These are phyloP conservation scores for Candida methanosorbosa DNA, from an alignment of 805 yeast genomes.

Conservation along the genomic window DNA sequence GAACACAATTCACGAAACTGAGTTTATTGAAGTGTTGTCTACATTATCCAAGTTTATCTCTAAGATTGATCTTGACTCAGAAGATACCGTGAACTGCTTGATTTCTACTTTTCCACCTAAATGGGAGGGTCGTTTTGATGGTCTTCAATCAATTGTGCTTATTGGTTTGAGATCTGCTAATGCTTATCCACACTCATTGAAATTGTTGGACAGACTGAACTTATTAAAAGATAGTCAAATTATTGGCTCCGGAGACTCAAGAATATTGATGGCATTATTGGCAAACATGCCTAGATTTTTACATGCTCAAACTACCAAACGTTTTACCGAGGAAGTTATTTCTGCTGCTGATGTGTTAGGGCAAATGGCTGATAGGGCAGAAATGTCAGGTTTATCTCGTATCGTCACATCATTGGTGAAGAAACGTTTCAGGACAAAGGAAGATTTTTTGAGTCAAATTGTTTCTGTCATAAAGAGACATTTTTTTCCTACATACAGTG, in stretches of 20 bases:
- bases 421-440: constrained; percentile 77
- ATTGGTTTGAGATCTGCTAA: constrained; percentile 77
- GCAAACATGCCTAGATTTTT: constrained; percentile 79
- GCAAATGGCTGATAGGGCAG: constrained; percentile 47
- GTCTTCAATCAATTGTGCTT: constrained; percentile 71
- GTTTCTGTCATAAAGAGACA: constrained; percentile 57
- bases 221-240: constrained; percentile 62
- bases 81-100: constrained; percentile 75
- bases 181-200: constrained; percentile 70
- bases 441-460: constrained; percentile 79
- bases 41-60: constrained; percentile 75
- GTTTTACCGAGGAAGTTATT: constrained; percentile 39
- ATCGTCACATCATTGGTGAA: constrained; percentile 71
- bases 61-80: constrained; percentile 78
- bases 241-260: constrained; percentile 60
- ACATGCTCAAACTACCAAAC: constrained; percentile 61
- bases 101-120: constrained; percentile 85
- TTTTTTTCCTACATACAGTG: constrained; percentile 69
- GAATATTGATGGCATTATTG: constrained; percentile 64
- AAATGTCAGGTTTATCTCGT: constrained; percentile 50
- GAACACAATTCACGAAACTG: constrained; percentile 86
- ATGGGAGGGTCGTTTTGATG: constrained; percentile 94
- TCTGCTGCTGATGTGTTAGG: constrained; percentile 50
- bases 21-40: constrained; percentile 80
- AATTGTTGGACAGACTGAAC: constrained; percentile 65